Evolutionary conservation across 345 rosid genomes (phyloP).

Genomic region (Luvunga scandens): DNA sequence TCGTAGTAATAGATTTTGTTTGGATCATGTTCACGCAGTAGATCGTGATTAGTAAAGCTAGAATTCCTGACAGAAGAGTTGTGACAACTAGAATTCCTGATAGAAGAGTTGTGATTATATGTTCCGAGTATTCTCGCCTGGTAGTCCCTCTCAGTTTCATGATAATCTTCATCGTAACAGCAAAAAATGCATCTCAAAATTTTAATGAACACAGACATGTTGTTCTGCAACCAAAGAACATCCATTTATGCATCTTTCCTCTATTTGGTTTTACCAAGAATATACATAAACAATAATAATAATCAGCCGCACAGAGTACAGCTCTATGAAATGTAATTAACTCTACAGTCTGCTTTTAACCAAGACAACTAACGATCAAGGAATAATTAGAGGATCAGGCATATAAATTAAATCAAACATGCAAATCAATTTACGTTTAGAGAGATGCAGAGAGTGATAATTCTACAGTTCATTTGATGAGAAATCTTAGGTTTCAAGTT

Average conservation of each 20-base stretch:
- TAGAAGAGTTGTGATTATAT: not conserved
- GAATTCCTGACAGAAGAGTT: no score
- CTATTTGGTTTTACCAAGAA: not conserved
- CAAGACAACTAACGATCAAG: not conserved
- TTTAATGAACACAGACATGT: slow-evolving; percentile 21
- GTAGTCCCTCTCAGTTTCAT: not conserved
- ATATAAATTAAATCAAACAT: not conserved
- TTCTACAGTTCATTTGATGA: no score
- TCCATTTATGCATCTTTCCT: not conserved
- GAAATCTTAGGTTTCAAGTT: no score
- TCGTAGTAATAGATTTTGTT: not conserved
- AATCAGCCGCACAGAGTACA: not conserved
- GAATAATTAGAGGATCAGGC: not conserved
- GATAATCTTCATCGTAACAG: slow-evolving; percentile 14
- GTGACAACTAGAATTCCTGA: not conserved
- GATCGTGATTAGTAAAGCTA: not conserved
- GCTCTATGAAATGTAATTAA: not conserved
- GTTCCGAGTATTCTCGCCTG: not conserved
- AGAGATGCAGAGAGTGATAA: not conserved
- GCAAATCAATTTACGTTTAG: not conserved
- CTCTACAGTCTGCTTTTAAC: no score
- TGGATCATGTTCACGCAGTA: not conserved
- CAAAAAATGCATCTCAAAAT: slow-evolving; percentile 25
- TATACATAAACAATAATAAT: not conserved
- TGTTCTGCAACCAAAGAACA: not conserved